A percentile compares a stretch with the other conserved stretches of the same genome.
phyloP scores from a whole-genome alignment of 2,329 filamentous ascomycete species.

The Calycina herbarum region DNA sequence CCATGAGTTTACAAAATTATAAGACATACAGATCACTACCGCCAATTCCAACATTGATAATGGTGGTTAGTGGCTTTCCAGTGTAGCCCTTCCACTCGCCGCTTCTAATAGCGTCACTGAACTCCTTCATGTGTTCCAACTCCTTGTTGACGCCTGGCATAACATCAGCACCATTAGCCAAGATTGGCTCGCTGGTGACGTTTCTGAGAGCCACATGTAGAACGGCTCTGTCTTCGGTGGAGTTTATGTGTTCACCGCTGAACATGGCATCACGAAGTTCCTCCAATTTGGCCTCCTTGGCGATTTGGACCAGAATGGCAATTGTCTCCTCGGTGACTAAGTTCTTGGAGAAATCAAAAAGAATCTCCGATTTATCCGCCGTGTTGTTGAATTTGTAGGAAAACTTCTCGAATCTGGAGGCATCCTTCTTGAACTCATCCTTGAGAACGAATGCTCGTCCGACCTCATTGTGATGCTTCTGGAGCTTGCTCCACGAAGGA shows the following conservation, averaged over 20 bases:
- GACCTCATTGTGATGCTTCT: conserved; percentile 82
- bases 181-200: conserved; percentile 74
- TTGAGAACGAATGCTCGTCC: conserved; percentile 91
- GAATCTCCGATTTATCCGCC: conserved; percentile 78
- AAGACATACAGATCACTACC: conserved; percentile 89
- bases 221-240: conserved; percentile 94
- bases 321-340: conserved; percentile 93
- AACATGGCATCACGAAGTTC: conserved; percentile 98
- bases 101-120: conserved; percentile 90
- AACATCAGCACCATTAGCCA: conserved; percentile 90
- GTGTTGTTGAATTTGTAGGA: conserved; percentile 78
- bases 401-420: conserved; percentile 86
- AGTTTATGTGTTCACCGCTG: conserved; percentile 97
- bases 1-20: too few relatives aligned
- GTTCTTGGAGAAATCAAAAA: conserved; percentile 99
- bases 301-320: conserved; percentile 81
- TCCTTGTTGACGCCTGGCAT: conserved; percentile 91
- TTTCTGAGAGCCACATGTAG: conserved; percentile 96
- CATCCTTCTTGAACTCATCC: conserved; percentile 87
- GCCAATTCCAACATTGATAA: conserved; percentile 97
- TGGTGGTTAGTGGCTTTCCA: conserved; percentile 94
- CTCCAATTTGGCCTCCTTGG: conserved; percentile 87
- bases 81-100: conserved; percentile 97
- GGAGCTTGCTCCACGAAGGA: conserved; percentile 84
- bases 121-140: conserved; percentile 96